phyloP scores from a whole-genome alignment of 2,329 filamentous ascomycete species.

The Fusarium dimerum region DNA sequence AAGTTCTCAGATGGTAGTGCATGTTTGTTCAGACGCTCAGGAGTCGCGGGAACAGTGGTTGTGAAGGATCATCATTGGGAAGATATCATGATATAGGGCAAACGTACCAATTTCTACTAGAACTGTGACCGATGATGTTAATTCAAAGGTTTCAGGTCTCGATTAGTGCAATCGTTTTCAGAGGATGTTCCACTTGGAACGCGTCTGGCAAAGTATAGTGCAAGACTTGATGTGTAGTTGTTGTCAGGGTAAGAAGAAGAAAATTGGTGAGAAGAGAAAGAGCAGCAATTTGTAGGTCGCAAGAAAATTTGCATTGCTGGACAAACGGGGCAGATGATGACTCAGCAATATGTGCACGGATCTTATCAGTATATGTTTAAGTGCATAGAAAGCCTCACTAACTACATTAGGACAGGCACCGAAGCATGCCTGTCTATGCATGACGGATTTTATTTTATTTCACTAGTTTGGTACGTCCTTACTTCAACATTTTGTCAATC shows the following conservation, averaged over 20 bases:
- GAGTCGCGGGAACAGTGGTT: slow-evolving; percentile 62
- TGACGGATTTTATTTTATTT: background rate
- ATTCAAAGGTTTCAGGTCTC: no score
- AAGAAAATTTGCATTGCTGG: slow-evolving; percentile 24
- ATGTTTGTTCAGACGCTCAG: slow-evolving; percentile 69
- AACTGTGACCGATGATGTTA: no score
- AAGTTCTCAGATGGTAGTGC: slow-evolving; percentile 71
- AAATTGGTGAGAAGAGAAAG: slow-evolving; percentile 13
- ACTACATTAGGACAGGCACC: no score
- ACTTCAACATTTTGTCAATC: no score
- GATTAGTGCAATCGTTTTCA: background rate
- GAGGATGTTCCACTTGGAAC: background rate
- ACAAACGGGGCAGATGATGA: slow-evolving; percentile 21
- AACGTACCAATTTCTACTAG: slow-evolving; percentile 22
- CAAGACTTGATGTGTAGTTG: background rate
- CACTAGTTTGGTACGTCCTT: no score
- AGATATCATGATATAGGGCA: slow-evolving; percentile 8
- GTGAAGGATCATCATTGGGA: slow-evolving; percentile 53
- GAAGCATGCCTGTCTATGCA: no score
- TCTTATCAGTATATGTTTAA: slow-evolving; percentile 8
- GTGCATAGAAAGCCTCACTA: slow-evolving; percentile 9
- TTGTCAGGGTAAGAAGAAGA: slow-evolving; percentile 3
- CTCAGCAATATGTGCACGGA: slow-evolving; percentile 16
- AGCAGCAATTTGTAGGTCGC: background rate
- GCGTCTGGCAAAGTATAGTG: background rate